Evolutionary conservation across 2,329 filamentous ascomycete species (phyloP).

Genomic region (Claviceps cyperi): DNA sequence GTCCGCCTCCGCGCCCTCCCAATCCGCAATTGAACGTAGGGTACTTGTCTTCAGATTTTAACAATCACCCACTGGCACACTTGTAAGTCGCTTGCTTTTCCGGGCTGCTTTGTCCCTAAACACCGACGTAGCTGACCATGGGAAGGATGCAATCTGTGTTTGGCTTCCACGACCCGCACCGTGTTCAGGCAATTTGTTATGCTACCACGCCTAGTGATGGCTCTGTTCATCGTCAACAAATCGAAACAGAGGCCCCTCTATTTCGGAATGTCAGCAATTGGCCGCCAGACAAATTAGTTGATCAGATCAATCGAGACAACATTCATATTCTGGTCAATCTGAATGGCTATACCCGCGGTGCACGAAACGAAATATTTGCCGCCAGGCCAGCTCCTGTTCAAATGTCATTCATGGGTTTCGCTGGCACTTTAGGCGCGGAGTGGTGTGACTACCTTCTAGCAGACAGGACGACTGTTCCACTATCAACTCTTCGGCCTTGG

Average conservation of each 20-base stretch:
- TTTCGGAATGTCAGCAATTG: conserved; percentile 82
- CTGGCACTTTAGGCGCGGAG: conserved; percentile 85
- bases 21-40: conserved; percentile 76
- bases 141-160: conserved; percentile 90
- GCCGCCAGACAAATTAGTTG: conserved; percentile 69
- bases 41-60: conserved; percentile 97
- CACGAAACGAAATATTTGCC: conserved; percentile 94
- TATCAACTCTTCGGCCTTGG: conserved; percentile 64
- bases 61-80: conserved; percentile 93
- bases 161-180: conserved; percentile 62
- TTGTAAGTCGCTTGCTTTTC: conserved; percentile 34
- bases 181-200: conserved; percentile 82
- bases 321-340: conserved; percentile 94
- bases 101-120: neutral
- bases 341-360: conserved; percentile 94
- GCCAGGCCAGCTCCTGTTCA: conserved; percentile 89
- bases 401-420: conserved; percentile 99
- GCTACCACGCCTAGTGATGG: conserved; percentile 85
- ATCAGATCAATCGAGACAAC: conserved; percentile 72
- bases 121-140: neutral
- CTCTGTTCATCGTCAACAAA: conserved; percentile 79
- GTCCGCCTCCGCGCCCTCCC: conserved; percentile 72
- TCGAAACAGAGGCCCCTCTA: conserved; percentile 80
- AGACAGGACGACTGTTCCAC: conserved; percentile 74
- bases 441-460: conserved; percentile 98